phyloP scores from a whole-genome alignment of 139 green algal genomes.

The Picochlorum sp. region DNA sequence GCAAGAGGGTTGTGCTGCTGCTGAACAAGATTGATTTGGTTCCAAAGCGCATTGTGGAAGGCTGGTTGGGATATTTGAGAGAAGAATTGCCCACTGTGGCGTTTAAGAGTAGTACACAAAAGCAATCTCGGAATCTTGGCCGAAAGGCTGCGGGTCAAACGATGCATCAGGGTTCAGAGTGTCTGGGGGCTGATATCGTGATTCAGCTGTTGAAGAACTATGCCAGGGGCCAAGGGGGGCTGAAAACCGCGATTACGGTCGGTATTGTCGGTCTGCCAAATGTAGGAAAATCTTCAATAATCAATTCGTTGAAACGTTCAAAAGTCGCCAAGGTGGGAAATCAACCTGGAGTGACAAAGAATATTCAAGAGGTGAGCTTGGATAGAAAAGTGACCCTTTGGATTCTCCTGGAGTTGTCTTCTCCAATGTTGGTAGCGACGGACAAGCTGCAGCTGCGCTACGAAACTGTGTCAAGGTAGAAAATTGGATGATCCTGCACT shows the following conservation, averaged over 20 bases:
- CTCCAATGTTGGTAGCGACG: conserved; percentile 40
- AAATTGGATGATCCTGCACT: conserved; percentile 64
- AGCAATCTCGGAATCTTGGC: conserved; percentile 36
- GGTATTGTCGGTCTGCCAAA: conserved; percentile 96
- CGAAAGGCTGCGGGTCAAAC: conserved; percentile 13
- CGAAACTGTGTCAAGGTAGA: conserved; percentile 87
- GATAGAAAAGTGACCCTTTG: conserved; percentile 92
- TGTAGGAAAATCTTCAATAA: conserved; percentile 93
- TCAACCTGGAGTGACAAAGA: conserved; percentile 76
- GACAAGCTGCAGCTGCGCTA: conserved; percentile 59
- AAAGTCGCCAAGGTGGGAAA: conserved; percentile 75
- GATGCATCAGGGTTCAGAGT: conserved; percentile 23
- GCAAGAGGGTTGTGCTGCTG: conserved; percentile 91
- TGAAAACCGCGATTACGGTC: conserved; percentile 94
- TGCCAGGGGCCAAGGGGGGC: conserved; percentile 48
- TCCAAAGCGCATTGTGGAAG: conserved; percentile 71
- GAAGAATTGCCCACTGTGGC: conserved; percentile 89
- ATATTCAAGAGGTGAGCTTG: conserved; percentile 85
- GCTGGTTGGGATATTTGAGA: conserved; percentile 90
- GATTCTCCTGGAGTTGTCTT: conserved; percentile 88
- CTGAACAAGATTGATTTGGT: conserved; percentile 99
- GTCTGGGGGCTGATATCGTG: conserved; percentile 74
- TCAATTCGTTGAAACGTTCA: conserved; percentile 92
- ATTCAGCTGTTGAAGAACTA: conserved; percentile 99
- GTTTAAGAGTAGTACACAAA: conserved; percentile 94